phyloP scores from a whole-genome alignment of 2,329 filamentous ascomycete species.

The Hirsutella thompsonii region DNA sequence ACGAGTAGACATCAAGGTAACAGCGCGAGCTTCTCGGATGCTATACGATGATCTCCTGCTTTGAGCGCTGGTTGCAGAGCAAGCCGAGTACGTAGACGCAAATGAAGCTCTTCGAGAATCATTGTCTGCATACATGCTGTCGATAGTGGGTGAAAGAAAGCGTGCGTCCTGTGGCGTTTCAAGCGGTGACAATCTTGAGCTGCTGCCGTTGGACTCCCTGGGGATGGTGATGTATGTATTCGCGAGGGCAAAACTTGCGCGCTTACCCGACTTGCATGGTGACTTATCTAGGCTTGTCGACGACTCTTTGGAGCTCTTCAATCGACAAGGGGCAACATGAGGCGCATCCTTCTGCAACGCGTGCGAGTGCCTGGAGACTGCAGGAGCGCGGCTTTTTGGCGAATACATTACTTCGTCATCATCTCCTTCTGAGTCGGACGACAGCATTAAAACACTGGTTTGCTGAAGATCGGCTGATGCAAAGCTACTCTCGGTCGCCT shows the following conservation, averaged over 20 bases:
- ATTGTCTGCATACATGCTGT: slow-evolving; percentile 4
- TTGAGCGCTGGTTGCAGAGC: slow-evolving; percentile 19
- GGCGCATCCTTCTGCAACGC: slow-evolving; percentile 2
- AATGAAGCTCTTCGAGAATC: slow-evolving; percentile 16
- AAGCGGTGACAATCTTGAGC: background rate
- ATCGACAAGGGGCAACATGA: slow-evolving; percentile 1
- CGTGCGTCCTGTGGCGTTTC: background rate
- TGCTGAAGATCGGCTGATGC: slow-evolving; percentile 38
- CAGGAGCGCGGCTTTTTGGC: slow-evolving; percentile 1
- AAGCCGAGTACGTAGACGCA: slow-evolving; percentile 24
- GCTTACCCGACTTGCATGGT: slow-evolving; percentile 13
- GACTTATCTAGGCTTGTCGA: slow-evolving; percentile 4
- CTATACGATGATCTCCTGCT: slow-evolving; percentile 16
- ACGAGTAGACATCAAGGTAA: slow-evolving; percentile 22
- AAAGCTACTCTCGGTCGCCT: slow-evolving; percentile 31
- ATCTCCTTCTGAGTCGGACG: slow-evolving; percentile 44
- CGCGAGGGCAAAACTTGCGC: slow-evolving; percentile 24
- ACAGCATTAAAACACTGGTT: slow-evolving; percentile 42
- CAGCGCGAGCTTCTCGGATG: slow-evolving; percentile 25
- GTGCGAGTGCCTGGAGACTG: background rate
- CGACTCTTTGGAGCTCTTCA: slow-evolving; percentile 7
- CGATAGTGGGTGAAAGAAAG: background rate
- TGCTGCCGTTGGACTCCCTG: background rate
- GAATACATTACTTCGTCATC: slow-evolving; percentile 8
- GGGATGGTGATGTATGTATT: slow-evolving; percentile 31